These are phyloP conservation scores for Suhomyces ambrosiae DNA, from an alignment of 1,139 yeast species.

Conservation along the genomic window DNA sequence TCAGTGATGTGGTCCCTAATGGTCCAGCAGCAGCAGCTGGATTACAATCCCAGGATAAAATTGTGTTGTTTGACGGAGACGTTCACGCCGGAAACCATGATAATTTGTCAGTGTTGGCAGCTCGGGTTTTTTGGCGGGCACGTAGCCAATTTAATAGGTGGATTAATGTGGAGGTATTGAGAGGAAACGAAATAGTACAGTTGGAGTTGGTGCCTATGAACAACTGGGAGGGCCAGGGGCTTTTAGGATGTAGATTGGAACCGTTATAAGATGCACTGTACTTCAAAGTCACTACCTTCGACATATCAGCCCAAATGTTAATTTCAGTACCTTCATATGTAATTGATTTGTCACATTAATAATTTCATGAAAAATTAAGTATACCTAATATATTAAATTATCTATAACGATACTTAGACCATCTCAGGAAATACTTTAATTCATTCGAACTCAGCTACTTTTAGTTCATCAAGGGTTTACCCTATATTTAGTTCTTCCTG, in stretches of 20 bases:
- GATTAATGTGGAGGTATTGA: slow-evolving; percentile 37
- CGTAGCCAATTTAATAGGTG: slow-evolving; percentile 27
- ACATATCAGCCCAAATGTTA: too few species aligned
- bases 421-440: too few species aligned
- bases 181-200: slow-evolving; percentile 28
- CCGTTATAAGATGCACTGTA: slow-evolving; percentile 40
- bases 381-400: too few species aligned
- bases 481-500: too few species aligned
- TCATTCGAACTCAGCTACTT: too few species aligned
- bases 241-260: slow-evolving; percentile 68
- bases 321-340: too few species aligned
- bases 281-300: too few species aligned
- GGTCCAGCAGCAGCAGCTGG: slow-evolving; percentile 55
- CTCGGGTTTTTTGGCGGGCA: too few species aligned
- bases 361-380: too few species aligned
- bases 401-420: too few species aligned
- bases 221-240: slow-evolving; percentile 71
- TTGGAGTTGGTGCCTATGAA: slow-evolving; percentile 51
- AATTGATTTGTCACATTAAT: too few species aligned
- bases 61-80: slow-evolving; percentile 52
- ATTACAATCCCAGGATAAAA: slow-evolving; percentile 45
- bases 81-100: slow-evolving; percentile 57
- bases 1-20: slow-evolving; percentile 46
- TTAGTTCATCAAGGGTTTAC: too few species aligned
- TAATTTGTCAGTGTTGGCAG: slow-evolving; percentile 42